Conservation (phyloP, 768 basidiomycete genomes). For the Kwoniella newhampshirensis region DNA sequence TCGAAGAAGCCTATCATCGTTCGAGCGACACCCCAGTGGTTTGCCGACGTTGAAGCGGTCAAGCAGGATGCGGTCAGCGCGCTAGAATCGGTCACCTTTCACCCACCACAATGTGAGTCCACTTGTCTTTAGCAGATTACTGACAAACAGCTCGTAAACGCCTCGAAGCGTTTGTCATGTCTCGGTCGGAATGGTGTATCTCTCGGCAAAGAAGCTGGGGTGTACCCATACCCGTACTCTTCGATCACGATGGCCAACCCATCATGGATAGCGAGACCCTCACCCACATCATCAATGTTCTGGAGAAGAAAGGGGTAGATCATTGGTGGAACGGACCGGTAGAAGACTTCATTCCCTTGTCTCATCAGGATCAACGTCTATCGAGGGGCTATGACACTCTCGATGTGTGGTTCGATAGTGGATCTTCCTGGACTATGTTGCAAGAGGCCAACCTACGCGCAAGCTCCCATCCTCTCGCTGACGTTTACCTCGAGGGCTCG, state of each 20-base stretch:
- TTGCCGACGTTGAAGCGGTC: slow-evolving; percentile 83
- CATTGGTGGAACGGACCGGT: slow-evolving; percentile 91
- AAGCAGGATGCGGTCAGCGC: slow-evolving; percentile 72
- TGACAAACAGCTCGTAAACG: slow-evolving; percentile 69
- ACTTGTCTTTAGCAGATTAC: slow-evolving; percentile 1
- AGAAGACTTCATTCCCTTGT: slow-evolving; percentile 73
- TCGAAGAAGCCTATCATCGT: slow-evolving; percentile 89
- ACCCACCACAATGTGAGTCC: slow-evolving; percentile 68
- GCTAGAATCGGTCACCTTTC: slow-evolving; percentile 69
- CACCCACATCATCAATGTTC: slow-evolving; percentile 70
- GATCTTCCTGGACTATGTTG: slow-evolving; percentile 82
- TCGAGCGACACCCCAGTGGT: slow-evolving; percentile 94
- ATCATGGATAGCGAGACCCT: slow-evolving; percentile 67
- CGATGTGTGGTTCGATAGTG: slow-evolving; percentile 99
- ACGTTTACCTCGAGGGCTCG: slow-evolving; percentile 89
- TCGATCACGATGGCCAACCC: slow-evolving; percentile 64
- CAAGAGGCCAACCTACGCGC: slow-evolving; percentile 52
- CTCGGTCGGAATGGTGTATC: slow-evolving; percentile 97
- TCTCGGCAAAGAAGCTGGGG: slow-evolving; percentile 98
- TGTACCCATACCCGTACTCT: slow-evolving; percentile 87
- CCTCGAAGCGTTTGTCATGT: slow-evolving; percentile 79
- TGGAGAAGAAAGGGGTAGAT: slow-evolving; percentile 70
- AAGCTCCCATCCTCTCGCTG: slow-evolving; percentile 58
- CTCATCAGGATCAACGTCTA: slow-evolving; percentile 62
- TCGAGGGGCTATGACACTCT: slow-evolving; percentile 88